Evolutionary conservation across 2,329 filamentous ascomycete species (phyloP), one percentile per base, ranked within the genome.

Genomic region (Hypoxylon sp.): DNA sequence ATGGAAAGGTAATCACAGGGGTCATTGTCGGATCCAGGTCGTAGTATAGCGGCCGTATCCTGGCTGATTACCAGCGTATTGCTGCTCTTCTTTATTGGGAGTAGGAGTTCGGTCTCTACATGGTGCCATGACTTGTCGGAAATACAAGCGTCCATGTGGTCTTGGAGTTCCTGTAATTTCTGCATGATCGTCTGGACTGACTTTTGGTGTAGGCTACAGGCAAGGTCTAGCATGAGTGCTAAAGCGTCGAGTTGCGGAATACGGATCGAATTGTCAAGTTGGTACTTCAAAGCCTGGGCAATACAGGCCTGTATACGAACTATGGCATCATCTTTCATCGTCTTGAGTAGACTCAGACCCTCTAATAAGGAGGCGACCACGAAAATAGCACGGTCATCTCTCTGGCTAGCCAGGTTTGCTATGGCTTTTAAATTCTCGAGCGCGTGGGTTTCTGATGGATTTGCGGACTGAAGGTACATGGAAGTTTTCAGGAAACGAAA

Each of bases 401-500:
- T 81, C 22, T 83, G 80, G 39, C 83, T 83, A 7, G 91, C 89
- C 54, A 90, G 80, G 6, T 75, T 77, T 2, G 84, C 79, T 26
- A 93, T 87, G 24, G 83, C 83, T 54, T 86, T 85, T n/a, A 94
- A 79, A 68, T 92, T 90, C 19, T 92, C 89, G 2, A 93, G 77
- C 0, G 89, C 84, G 49, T 87, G 82, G 1, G 83, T 81, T 61
- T 94, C 91, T 11, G 86, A 83, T 8, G 84, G 82, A 44, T 80
- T 85, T 4, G 84, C 81, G 48, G 84, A 82, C 68, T 91, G 85
- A 51, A 92, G 78, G 62, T 90, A 86, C 47, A 93, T 84, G 0
- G 89, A 87, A 0, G 89, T 87, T 68, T 91, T 91, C 13, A 94
- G 78, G 47, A 94, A 87, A 6, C 91, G 87, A 70, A 94, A 91